Percentiles rank a stretch among this genome's conserved stretches.
Conservation (phyloP, 148 eudicot species). For the Mesembryanthemum crystallinum region DNA sequence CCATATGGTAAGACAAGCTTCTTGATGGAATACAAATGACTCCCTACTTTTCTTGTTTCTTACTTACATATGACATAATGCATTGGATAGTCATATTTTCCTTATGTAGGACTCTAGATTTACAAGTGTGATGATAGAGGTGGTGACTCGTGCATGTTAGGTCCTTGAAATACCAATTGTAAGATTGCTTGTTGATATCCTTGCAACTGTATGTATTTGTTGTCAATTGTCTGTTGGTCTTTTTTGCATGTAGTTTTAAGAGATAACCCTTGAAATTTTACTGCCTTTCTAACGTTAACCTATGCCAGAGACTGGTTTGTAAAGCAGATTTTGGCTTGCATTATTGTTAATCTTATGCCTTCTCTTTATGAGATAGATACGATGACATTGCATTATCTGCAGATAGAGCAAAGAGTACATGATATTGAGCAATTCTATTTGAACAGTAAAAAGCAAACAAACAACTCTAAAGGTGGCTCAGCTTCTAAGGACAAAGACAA, state of each 20-base stretch:
- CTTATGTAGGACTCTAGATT: neutral
- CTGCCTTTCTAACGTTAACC: neutral
- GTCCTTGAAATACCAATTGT: neutral
- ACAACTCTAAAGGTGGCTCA: slow-evolving; percentile 43
- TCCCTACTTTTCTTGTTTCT: neutral
- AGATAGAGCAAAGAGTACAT: slow-evolving; percentile 61
- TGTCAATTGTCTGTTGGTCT: neutral
- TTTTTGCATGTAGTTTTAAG: neutral
- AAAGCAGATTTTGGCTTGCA: neutral
- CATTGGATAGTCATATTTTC: neutral
- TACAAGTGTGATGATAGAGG: neutral
- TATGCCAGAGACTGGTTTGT: neutral
- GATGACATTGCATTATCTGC: neutral
- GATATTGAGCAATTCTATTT: slow-evolving; percentile 68
- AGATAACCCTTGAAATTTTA: neutral
- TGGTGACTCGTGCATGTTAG: neutral
- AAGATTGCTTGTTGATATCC: neutral
- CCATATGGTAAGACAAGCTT: neutral
- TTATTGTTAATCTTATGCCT: neutral
- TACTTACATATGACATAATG: neutral
- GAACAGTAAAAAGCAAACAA: slow-evolving; percentile 38
- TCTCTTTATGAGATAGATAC: neutral
- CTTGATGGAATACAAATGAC: neutral
- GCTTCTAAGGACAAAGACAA: slow-evolving; percentile 60
- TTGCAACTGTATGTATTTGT: neutral